These are phyloP conservation scores for Hypoxylon fuscum DNA, from an alignment of 495 filamentous ascomycete species.

Conservation along the genomic window DNA sequence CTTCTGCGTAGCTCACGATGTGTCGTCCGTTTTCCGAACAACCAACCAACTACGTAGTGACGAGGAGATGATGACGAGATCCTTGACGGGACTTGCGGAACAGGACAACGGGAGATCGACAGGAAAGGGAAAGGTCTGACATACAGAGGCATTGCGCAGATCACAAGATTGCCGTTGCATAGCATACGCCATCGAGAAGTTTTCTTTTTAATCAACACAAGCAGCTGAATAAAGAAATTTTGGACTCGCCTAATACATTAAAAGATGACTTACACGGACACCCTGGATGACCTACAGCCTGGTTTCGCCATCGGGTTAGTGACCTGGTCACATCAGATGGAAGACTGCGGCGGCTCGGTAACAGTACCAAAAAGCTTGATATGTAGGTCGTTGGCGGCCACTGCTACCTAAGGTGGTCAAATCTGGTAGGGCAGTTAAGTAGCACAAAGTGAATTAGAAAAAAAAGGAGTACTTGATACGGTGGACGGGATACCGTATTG, in stretches of 20 bases:
- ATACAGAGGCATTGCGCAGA: not conserved
- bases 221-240: conserved; percentile 30
- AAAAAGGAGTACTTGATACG: not conserved
- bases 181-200: conserved; percentile 11
- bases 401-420: conserved; percentile 21
- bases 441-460: not conserved
- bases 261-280: conserved; percentile 18
- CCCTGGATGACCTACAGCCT: conserved; percentile 33
- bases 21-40: conserved; percentile 6
- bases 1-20: conserved; percentile 5
- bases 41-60: not conserved
- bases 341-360: conserved; percentile 31
- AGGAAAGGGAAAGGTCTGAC: conserved; percentile 18
- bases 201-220: not conserved
- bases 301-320: conserved; percentile 17
- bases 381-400: conserved; percentile 30
- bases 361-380: conserved; percentile 38
- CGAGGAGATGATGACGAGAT: conserved; percentile 13
- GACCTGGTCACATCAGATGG: conserved; percentile 35
- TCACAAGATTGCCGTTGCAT: conserved; percentile 10
- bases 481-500: conserved; percentile 28
- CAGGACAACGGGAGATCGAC: conserved; percentile 33
- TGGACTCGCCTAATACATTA: conserved; percentile 24
- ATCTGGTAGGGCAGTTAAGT: conserved; percentile 19
- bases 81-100: conserved; percentile 14